Conservation (phyloP, 1,284 basidiomycete genomes). For the Ustilago hordei region DNA sequence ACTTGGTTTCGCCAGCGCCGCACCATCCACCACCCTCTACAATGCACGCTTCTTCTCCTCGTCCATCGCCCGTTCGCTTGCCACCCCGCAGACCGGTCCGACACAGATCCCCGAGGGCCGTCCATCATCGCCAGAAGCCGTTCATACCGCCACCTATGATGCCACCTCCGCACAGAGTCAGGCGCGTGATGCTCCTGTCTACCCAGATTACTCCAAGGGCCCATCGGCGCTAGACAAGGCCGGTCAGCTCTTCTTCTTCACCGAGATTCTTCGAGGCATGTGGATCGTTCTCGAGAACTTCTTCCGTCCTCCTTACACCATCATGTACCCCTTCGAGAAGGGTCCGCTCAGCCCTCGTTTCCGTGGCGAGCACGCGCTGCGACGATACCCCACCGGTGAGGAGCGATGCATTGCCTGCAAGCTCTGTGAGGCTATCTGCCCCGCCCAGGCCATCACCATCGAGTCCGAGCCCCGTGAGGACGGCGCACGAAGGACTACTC, state of each 20-base stretch:
- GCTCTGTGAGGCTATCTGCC: conserved; percentile 98
- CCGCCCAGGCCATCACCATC: conserved; percentile 99
- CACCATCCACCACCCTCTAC: conserved; percentile 34
- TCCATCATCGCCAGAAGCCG: conserved; percentile 39
- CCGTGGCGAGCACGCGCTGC: conserved; percentile 98
- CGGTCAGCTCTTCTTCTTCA: conserved; percentile 96
- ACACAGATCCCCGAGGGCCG: conserved; percentile 27
- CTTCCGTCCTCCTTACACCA: conserved; percentile 97
- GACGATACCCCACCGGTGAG: conserved; percentile 97
- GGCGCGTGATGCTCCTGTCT: conserved; percentile 30
- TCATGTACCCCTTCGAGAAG: conserved; percentile 84
- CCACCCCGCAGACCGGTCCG: conserved; percentile 50
- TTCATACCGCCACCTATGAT: conserved; percentile 43
- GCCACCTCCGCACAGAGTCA: conserved; percentile 37
- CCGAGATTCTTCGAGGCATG: conserved; percentile 97
- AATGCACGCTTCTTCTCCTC: conserved; percentile 46
- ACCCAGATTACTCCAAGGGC: conserved; percentile 74
- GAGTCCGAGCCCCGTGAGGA: conserved; percentile 96
- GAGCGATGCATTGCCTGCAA: conserved; percentile 99
- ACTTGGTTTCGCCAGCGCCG: conserved; percentile 37
- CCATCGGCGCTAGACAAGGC: conserved; percentile 84
- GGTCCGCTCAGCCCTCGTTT: conserved; percentile 97
- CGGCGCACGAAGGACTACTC: conserved; percentile 94
- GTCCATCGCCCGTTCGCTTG: conserved; percentile 43
- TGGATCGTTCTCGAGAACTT: conserved; percentile 99